phyloP scores from a whole-genome alignment of 495 filamentous ascomycete species.

The Aspergillus homomorphus region DNA sequence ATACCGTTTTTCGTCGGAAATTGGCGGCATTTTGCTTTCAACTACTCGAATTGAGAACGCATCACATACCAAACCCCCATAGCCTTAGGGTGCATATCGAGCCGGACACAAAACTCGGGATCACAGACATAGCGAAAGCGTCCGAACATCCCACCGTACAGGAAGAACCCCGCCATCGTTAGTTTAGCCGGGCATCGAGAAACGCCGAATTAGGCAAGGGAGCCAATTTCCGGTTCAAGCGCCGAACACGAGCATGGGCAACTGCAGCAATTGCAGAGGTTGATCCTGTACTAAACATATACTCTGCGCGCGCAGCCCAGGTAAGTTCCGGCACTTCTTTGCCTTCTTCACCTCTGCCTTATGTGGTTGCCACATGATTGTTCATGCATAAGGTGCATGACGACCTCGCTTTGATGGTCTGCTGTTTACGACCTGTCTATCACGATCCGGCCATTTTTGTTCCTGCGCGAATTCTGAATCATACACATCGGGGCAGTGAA shows the following conservation, averaged over 20 bases:
- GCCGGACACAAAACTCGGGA: not conserved
- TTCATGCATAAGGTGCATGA: not conserved
- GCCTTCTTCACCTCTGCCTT: conserved; percentile 4
- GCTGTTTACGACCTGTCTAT: not conserved
- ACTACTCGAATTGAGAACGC: not conserved
- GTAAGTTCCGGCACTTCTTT: conserved; percentile 26
- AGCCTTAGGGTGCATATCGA: not conserved
- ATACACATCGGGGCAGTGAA: not conserved
- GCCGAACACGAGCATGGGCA: conserved; percentile 35
- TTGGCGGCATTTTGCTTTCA: conserved; percentile 20
- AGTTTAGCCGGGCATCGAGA: not conserved
- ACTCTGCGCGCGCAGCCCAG: conserved; percentile 33
- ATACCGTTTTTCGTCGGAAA: conserved; percentile 11
- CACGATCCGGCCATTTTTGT: not conserved
- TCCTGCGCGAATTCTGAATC: not conserved
- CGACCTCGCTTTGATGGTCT: not conserved
- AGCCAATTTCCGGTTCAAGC: conserved; percentile 15
- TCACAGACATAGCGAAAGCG: not conserved
- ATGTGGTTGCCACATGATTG: not conserved
- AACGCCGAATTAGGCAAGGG: not conserved
- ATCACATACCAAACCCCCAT: not conserved
- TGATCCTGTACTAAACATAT: conserved; percentile 19
- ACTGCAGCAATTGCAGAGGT: conserved; percentile 27
- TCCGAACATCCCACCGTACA: not conserved
- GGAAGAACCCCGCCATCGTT: not conserved